These are phyloP conservation scores for Cladosporium halotolerans DNA, from an alignment of 2,329 filamentous ascomycete species.

Conservation along the genomic window DNA sequence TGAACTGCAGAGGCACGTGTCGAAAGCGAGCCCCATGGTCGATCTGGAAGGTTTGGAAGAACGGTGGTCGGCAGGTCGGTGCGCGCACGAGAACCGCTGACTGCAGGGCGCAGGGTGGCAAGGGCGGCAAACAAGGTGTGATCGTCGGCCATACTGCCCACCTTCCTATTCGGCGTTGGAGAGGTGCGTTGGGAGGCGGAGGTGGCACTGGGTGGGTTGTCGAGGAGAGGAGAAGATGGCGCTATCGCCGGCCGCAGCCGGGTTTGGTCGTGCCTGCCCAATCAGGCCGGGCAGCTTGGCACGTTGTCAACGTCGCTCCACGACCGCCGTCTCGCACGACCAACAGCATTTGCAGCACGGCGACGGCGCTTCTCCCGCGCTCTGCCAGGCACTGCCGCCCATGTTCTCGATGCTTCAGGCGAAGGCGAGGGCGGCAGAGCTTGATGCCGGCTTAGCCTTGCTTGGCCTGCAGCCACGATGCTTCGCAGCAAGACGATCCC, in stretches of 20 bases:
- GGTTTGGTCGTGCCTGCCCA: not conserved
- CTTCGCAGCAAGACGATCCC: not conserved
- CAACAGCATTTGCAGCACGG: no score
- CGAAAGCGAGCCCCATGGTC: no score
- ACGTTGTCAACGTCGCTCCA: not conserved
- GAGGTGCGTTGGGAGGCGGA: not conserved
- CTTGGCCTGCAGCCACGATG: conserved; percentile 3
- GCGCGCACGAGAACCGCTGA: no score
- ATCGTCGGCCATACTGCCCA: not conserved
- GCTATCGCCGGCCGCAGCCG: conserved; percentile 4
- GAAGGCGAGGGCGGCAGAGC: not conserved
- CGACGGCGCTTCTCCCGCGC: no score
- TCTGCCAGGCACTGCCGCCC: not conserved
- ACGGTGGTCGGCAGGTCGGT: no score
- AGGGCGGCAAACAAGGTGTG: not conserved
- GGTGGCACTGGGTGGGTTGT: not conserved
- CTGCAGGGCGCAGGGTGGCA: no score
- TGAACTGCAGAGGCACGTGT: no score
- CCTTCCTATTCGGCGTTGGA: not conserved
- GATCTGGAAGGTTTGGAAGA: no score
- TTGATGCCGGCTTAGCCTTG: conserved; percentile 8
- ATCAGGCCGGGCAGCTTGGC: not conserved
- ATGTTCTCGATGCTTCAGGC: not conserved
- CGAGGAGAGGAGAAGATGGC: not conserved
- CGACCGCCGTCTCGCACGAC: no score